Evolutionary conservation across 345 rosid genomes (phyloP), one percentile per base, ranked within the genome.

Genomic region (Murraya paniculata): DNA sequence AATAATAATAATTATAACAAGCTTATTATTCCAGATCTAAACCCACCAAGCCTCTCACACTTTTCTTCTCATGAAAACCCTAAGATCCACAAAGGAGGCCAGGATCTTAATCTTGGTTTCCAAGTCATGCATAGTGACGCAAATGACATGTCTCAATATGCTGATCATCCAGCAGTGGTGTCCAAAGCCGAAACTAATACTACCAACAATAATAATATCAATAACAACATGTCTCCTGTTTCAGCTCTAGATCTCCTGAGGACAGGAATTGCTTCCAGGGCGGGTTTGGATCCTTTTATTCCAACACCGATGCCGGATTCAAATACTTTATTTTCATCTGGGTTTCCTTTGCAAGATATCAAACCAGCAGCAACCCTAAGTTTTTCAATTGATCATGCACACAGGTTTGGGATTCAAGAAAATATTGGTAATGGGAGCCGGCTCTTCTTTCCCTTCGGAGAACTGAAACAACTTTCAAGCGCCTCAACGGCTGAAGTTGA

Each of bases 161-260:
- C 76, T 65, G 84, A 87, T 45, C 50, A 45, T 45, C 18, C 18
- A 13, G 50, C 5, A 5, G 57, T 16, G 58, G 30, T 74, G 10
- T 62, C 82, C 55, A 80, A 80, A 41, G 50, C 76, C 33, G 82
- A 81, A 35, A 74, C 18, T 66, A 77, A 62, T 73, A 75, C 74
- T 33, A 28, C 72, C 50, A 68, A 18, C 71, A 77, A 59, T 71
- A 74, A 76, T 53, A 36, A 72, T 35, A 53, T 18, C 5, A 16
- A 13, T 50, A 50, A 50, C 55, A 53, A 53, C 57, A 53, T 53
- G 22, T 18, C 87, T 62, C 68, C 72, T 45, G 61, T 75, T 82
- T 84, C 89, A 79, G 89, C 91, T 74, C 55, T 88, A 73, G 89
- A 88, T 65, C 79, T 86, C 56, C 82, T 86, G 2, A 84, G 86